Conservation (phyloP, 345 rosid species). For the Camelina sativa region DNA sequence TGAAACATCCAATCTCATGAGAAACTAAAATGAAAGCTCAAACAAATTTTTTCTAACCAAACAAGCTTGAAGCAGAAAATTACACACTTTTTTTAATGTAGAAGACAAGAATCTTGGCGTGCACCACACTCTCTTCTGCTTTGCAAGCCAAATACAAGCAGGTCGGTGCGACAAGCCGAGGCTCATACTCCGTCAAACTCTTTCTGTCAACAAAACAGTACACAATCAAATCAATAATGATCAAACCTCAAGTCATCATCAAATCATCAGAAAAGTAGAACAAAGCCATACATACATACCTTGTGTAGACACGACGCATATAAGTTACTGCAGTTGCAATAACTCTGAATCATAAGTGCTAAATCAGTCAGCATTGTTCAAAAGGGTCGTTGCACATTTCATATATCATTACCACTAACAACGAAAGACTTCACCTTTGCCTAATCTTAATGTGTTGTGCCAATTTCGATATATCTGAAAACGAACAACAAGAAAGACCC, state of each 20-base stretch:
- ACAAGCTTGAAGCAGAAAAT: slow-evolving; percentile 26
- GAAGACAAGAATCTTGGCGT: slow-evolving; percentile 76
- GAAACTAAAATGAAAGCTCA: background rate
- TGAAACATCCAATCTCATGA: slow-evolving; percentile 33
- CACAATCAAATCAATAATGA: background rate
- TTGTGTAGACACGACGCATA: slow-evolving; percentile 94
- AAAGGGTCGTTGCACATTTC: background rate
- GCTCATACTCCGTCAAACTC: slow-evolving; percentile 92
- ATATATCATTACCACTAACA: background rate
- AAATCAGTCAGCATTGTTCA: slow-evolving; percentile 32
- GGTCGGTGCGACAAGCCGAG: slow-evolving; percentile 89
- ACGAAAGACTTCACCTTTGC: slow-evolving; percentile 72
- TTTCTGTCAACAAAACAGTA: slow-evolving; percentile 55
- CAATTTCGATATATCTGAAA: slow-evolving; percentile 76
- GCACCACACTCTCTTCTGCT: slow-evolving; percentile 98
- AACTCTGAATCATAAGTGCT: slow-evolving; percentile 62
- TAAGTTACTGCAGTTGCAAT: slow-evolving; percentile 90
- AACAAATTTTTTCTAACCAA: background rate
- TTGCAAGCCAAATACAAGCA: slow-evolving; percentile 97
- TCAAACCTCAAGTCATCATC: background rate
- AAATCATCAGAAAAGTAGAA: background rate
- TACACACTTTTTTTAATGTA: slow-evolving; percentile 76
- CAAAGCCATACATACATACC: slow-evolving; percentile 65
- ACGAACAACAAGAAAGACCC: slow-evolving; percentile 4
- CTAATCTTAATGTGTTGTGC: slow-evolving; percentile 87